phyloP scores from a whole-genome alignment of 495 filamentous ascomycete genomes.

The Penicillium chermesinum region DNA sequence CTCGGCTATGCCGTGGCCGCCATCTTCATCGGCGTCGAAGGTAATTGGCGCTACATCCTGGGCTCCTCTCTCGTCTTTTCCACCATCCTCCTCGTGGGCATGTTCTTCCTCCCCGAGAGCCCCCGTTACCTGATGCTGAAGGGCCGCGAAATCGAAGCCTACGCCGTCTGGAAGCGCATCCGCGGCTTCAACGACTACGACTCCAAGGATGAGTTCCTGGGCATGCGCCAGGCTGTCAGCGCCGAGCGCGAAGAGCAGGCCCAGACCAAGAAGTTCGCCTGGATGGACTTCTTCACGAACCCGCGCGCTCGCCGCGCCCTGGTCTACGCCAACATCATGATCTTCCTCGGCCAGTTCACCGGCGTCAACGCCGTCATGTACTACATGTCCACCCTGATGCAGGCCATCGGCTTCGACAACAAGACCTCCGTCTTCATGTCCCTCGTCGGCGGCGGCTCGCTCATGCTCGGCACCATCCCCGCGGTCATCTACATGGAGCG shows the following conservation, averaged over 20 bases:
- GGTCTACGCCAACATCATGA: slow-evolving; percentile 58
- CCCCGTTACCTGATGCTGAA: slow-evolving; percentile 57
- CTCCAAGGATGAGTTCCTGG: slow-evolving; percentile 54
- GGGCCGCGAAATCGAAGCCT: slow-evolving; percentile 42
- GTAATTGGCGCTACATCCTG: slow-evolving; percentile 63
- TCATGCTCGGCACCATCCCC: slow-evolving; percentile 53
- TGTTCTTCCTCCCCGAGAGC: slow-evolving; percentile 55
- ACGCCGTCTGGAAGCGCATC: slow-evolving; percentile 57
- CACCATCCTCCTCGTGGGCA: slow-evolving; percentile 53
- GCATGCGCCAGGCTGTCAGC: slow-evolving; percentile 52
- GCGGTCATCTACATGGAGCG: slow-evolving; percentile 57
- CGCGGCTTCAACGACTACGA: slow-evolving; percentile 47
- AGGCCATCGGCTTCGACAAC: slow-evolving; percentile 50
- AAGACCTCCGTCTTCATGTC: slow-evolving; percentile 55
- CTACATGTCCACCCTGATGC: slow-evolving; percentile 56
- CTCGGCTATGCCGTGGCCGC: slow-evolving; percentile 58
- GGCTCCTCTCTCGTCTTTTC: slow-evolving; percentile 60
- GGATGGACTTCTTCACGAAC: slow-evolving; percentile 59
- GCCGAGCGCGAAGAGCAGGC: slow-evolving; percentile 41
- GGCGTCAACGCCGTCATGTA: slow-evolving; percentile 61
- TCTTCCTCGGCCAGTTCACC: slow-evolving; percentile 57
- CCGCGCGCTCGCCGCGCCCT: slow-evolving; percentile 54
- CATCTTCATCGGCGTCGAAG: slow-evolving; percentile 53
- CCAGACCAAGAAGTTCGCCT: slow-evolving; percentile 41
- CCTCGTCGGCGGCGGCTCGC: slow-evolving; percentile 54